A percentile compares a stretch with the other conserved stretches of the same genome.
These are phyloP conservation scores for Boletellus deceptivus DNA, from an alignment of 1,284 basidiomycete genomes.

Conservation along the genomic window DNA sequence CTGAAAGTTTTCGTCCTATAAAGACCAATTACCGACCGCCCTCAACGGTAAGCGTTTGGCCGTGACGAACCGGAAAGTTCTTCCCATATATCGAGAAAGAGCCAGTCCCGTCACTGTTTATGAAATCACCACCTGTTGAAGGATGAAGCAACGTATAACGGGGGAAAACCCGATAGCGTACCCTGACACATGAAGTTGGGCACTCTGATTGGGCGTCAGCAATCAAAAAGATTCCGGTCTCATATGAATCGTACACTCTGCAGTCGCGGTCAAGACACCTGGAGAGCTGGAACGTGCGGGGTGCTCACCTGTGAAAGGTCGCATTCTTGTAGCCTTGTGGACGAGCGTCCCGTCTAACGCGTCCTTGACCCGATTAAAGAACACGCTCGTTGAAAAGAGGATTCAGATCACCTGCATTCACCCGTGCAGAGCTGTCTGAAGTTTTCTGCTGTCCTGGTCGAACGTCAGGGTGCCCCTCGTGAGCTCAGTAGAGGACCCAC, in stretches of 20 bases:
- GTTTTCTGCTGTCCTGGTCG: slow-evolving; percentile 89
- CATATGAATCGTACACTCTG: slow-evolving; percentile 66
- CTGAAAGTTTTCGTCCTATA: slow-evolving; percentile 91
- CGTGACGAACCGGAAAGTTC: slow-evolving; percentile 70
- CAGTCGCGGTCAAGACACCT: slow-evolving; percentile 4
- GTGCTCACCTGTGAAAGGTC: slow-evolving; percentile 82
- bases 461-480: slow-evolving; percentile 1
- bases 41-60: not conserved
- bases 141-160: slow-evolving; percentile 4
- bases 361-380: slow-evolving; percentile 20
- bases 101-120: slow-evolving; percentile 91
- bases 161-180: slow-evolving; percentile 22
- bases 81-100: slow-evolving; percentile 94
- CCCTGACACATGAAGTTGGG: slow-evolving; percentile 88
- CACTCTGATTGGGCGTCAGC: slow-evolving; percentile 43
- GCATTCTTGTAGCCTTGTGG: slow-evolving; percentile 89
- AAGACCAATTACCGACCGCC: not conserved
- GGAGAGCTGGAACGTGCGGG: not conserved
- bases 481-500: slow-evolving; percentile 40
- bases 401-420: slow-evolving; percentile 70
- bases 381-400: not conserved
- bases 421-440: slow-evolving; percentile 97
- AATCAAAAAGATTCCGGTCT: not conserved
- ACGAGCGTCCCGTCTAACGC: slow-evolving; percentile 70
- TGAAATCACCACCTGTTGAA: slow-evolving; percentile 75